phyloP scores from a whole-genome alignment of 2,329 filamentous ascomycete genomes.

The Aureobasidium sp. region DNA sequence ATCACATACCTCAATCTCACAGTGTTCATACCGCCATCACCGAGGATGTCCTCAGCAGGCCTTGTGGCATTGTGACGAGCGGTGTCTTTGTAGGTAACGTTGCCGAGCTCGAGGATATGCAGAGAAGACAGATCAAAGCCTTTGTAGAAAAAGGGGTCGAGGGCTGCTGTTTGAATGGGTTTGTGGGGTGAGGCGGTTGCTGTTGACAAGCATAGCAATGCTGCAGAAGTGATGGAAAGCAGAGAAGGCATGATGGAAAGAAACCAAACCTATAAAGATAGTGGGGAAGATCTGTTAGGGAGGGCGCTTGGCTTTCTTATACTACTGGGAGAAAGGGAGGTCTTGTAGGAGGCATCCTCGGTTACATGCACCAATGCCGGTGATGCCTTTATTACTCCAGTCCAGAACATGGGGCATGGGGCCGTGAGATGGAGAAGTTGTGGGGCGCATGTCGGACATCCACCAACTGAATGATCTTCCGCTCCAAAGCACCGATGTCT shows the following conservation, averaged over 20 bases:
- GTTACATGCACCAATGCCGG: not conserved
- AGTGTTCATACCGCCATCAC: conserved; percentile 22
- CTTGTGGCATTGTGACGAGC: not conserved
- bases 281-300: not conserved
- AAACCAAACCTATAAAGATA: not conserved
- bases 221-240: not conserved
- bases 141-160: conserved; percentile 12
- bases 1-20: conserved; percentile 20
- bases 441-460: not conserved
- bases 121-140: conserved; percentile 14
- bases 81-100: conserved; percentile 3
- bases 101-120: conserved; percentile 11
- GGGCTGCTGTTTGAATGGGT: not conserved
- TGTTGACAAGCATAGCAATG: not conserved
- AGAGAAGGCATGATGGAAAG: not conserved
- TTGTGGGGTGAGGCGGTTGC: not conserved
- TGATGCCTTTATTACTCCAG: not conserved
- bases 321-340: not conserved
- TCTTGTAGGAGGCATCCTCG: not conserved
- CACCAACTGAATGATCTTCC: conserved; percentile 10
- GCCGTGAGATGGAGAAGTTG: not conserved
- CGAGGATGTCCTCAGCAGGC: conserved; percentile 25
- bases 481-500: not conserved
- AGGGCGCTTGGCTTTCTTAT: not conserved
- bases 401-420: not conserved